These are phyloP conservation scores for Isatis tinctoria DNA, from an alignment of 345 rosid species.

Conservation along the genomic window DNA sequence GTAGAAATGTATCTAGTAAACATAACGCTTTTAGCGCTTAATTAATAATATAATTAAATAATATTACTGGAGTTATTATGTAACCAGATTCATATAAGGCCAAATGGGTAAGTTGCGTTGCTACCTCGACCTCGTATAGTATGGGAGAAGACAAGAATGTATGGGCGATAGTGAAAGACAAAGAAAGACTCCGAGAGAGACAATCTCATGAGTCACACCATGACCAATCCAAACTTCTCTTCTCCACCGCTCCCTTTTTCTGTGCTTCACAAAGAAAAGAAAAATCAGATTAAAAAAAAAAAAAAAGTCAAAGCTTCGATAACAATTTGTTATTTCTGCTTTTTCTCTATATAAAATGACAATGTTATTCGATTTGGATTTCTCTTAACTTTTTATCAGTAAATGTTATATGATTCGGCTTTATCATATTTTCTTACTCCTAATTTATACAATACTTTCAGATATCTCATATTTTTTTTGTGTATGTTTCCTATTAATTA, in stretches of 20 bases:
- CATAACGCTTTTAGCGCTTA: not conserved
- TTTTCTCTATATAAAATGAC: not conserved
- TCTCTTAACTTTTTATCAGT: not conserved
- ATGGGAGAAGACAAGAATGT: conserved; percentile 23
- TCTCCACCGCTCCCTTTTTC: not conserved
- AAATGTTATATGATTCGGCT: not conserved
- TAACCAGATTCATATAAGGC: not conserved
- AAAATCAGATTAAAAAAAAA: not conserved
- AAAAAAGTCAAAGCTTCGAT: not conserved
- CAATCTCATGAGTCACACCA: not conserved
- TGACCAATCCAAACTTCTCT: not conserved
- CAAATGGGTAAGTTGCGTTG: not conserved
- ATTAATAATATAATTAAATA: too few species aligned
- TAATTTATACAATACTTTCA: not conserved
- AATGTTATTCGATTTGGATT: not conserved
- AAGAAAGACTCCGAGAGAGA: not conserved
- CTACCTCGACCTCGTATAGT: not conserved
- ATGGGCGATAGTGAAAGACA: conserved; percentile 29
- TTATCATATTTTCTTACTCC: not conserved
- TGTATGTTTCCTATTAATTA: too few species aligned
- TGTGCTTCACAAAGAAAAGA: not conserved
- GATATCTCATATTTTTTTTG: too few species aligned
- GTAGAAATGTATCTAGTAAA: not conserved
- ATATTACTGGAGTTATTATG: not conserved
- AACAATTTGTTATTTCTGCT: not conserved